These are phyloP conservation scores for Phytophthora melonis DNA, from an alignment of 352 stramenopile species.

Conservation along the genomic window DNA sequence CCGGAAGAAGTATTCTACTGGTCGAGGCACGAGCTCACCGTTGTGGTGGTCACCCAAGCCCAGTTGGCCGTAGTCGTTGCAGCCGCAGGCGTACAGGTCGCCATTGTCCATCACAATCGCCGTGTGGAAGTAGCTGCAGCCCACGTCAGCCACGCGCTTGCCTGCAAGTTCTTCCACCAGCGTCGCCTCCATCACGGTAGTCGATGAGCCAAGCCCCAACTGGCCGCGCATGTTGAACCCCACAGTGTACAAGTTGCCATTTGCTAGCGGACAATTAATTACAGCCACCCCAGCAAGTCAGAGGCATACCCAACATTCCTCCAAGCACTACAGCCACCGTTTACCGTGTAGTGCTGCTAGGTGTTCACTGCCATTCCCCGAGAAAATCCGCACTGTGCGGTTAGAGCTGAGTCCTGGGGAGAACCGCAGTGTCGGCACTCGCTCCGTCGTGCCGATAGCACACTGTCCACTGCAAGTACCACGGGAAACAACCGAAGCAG, in stretches of 20 bases:
- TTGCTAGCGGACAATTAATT: slow-evolving; percentile 41
- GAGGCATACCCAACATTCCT: neutral
- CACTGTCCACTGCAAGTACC: slow-evolving; percentile 84
- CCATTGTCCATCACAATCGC: slow-evolving; percentile 81
- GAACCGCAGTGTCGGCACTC: slow-evolving; percentile 56
- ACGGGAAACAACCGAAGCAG: neutral
- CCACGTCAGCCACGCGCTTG: slow-evolving; percentile 79
- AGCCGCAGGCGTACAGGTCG: slow-evolving; percentile 88
- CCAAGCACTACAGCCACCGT: neutral
- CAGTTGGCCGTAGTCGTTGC: slow-evolving; percentile 94
- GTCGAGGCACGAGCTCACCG: slow-evolving; percentile 73
- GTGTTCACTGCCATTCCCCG: slow-evolving; percentile 94
- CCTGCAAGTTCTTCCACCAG: slow-evolving; percentile 51
- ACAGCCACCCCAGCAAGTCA: slow-evolving; percentile 1
- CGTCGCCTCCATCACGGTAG: slow-evolving; percentile 63
- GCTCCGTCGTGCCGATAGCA: slow-evolving; percentile 84
- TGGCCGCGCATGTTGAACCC: slow-evolving; percentile 94
- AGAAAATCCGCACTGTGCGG: slow-evolving; percentile 79
- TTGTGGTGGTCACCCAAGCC: slow-evolving; percentile 70
- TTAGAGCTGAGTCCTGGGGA: slow-evolving; percentile 69
- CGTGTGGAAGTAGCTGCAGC: slow-evolving; percentile 95
- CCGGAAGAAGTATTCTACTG: slow-evolving; percentile 59
- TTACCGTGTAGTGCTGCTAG: slow-evolving; percentile 83
- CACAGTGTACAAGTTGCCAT: slow-evolving; percentile 89
- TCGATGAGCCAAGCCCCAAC: slow-evolving; percentile 83